Conservation (phyloP, 2,329 filamentous ascomycete genomes). For the Fusarium duplospermum region DNA sequence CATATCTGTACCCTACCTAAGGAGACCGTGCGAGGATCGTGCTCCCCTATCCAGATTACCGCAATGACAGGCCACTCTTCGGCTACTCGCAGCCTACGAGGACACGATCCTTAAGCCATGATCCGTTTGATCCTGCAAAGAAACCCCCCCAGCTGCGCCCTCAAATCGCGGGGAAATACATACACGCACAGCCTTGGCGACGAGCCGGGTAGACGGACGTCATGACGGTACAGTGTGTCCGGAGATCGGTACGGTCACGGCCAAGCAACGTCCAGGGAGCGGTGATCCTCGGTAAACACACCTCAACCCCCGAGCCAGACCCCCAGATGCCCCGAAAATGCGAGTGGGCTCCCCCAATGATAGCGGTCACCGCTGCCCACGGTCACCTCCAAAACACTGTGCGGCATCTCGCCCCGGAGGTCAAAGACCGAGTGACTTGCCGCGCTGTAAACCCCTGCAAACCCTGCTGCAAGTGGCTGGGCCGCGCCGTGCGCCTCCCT, state of each 20-base stretch:
- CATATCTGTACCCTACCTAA: not conserved
- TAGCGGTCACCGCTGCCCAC: conserved; percentile 22
- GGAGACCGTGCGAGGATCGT: conserved; percentile 36
- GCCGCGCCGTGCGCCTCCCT: conserved; percentile 25
- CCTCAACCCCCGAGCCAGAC: conserved; percentile 30
- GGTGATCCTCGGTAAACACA: conserved; percentile 38
- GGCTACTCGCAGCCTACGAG: conserved; percentile 10
- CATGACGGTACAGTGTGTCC: conserved; percentile 28
- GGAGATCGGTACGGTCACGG: conserved; percentile 26
- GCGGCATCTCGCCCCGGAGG: conserved; percentile 28
- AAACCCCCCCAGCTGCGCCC: not conserved
- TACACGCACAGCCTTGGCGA: conserved; percentile 4
- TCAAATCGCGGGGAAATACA: conserved; percentile 30
- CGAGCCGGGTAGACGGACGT: conserved; percentile 26
- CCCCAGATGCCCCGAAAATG: conserved; percentile 32
- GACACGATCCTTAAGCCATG: conserved; percentile 5
- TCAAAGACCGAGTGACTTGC: conserved; percentile 31
- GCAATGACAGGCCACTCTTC: not conserved
- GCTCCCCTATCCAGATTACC: conserved; percentile 26
- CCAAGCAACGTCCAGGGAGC: conserved; percentile 11
- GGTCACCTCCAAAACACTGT: conserved; percentile 39
- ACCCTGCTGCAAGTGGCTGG: conserved; percentile 34
- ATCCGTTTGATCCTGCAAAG: not conserved
- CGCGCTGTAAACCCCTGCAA: conserved; percentile 11
- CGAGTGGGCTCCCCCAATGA: conserved; percentile 30